These are phyloP conservation scores for Candida piceae DNA, from an alignment of 805 yeast species.

Conservation along the genomic window DNA sequence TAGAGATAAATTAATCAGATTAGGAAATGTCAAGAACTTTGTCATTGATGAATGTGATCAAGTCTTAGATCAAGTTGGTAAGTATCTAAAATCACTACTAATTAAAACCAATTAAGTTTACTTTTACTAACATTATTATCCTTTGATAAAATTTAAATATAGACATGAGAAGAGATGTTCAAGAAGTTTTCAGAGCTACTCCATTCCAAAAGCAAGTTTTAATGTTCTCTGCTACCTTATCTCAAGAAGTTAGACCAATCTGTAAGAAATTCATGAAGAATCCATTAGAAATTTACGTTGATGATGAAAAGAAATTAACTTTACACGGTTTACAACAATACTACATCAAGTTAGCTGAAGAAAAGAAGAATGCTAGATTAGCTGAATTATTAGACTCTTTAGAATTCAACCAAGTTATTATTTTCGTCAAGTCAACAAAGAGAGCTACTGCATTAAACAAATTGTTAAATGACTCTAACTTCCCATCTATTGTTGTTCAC, in stretches of 20 bases:
- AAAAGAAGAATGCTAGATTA: constrained; percentile 87
- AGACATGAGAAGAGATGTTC: constrained; percentile 98
- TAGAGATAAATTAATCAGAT: constrained; percentile 81
- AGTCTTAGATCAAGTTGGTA: constrained; percentile 64
- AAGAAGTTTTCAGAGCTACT: constrained; percentile 94
- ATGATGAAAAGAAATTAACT: constrained; percentile 95
- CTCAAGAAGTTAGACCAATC: constrained; percentile 90
- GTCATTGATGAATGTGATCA: constrained; percentile 98
- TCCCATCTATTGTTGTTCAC: constrained; percentile 97
- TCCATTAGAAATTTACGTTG: constrained; percentile 95
- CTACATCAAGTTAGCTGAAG: constrained; percentile 83
- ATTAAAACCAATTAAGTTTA: too few species aligned
- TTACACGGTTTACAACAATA: constrained; percentile 97
- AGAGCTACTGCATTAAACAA: constrained; percentile 92
- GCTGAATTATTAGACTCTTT: constrained; percentile 89
- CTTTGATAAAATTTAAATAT: too few species aligned
- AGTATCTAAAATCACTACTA: too few species aligned
- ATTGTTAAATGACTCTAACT: constrained; percentile 83
- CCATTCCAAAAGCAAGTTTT: constrained; percentile 98
- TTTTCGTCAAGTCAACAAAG: constrained; percentile 84
- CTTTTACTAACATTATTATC: too few species aligned
- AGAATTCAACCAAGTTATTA: constrained; percentile 97
- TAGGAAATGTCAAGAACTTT: constrained; percentile 86
- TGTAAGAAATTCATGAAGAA: constrained; percentile 98
- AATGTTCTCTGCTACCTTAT: constrained; percentile 97